These are phyloP conservation scores for Ophiosphaerella narmari DNA, from an alignment of 2,329 filamentous ascomycete genomes.

Conservation along the genomic window DNA sequence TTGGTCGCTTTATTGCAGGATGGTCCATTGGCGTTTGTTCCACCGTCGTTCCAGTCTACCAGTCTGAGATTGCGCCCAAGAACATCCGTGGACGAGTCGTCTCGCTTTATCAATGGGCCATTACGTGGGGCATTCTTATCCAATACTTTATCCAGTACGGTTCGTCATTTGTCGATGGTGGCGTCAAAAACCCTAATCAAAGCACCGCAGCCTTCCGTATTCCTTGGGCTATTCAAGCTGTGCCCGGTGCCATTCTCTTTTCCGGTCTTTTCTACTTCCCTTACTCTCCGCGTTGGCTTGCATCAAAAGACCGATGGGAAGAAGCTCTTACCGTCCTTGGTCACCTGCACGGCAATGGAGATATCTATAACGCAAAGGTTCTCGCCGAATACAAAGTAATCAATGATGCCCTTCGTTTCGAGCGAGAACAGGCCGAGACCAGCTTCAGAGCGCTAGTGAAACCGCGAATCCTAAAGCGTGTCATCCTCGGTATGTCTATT, in stretches of 20 bases:
- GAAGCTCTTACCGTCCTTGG: constrained; percentile 63
- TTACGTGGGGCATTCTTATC: constrained; percentile 70
- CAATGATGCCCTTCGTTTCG: constrained; percentile 59
- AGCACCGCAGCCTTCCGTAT: constrained; percentile 46
- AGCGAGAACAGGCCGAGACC: constrained; percentile 57
- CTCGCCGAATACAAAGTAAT: constrained; percentile 68
- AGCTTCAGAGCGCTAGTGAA: constrained; percentile 57
- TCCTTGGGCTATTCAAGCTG: constrained; percentile 51
- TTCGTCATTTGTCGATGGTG: constrained; percentile 59
- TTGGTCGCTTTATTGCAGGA: constrained; percentile 75
- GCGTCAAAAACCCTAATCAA: constrained; percentile 49
- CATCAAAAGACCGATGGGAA: constrained; percentile 69
- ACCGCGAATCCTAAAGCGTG: constrained; percentile 60
- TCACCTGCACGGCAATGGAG: constrained; percentile 61
- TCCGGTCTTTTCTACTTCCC: constrained; percentile 49
- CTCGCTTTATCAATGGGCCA: constrained; percentile 70
- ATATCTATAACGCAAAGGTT: constrained; percentile 62
- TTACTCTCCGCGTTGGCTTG: constrained; percentile 70
- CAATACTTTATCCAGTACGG: constrained; percentile 72
- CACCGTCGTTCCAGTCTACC: constrained; percentile 90
- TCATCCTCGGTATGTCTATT: constrained; percentile 62
- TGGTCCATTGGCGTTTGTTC: constrained; percentile 86
- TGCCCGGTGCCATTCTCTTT: constrained; percentile 48
- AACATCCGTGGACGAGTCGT: constrained; percentile 62
- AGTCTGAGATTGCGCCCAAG: constrained; percentile 74